Evolutionary conservation across 768 basidiomycete genomes (phyloP).

Genomic region (Pleurotus tuber-regium): DNA sequence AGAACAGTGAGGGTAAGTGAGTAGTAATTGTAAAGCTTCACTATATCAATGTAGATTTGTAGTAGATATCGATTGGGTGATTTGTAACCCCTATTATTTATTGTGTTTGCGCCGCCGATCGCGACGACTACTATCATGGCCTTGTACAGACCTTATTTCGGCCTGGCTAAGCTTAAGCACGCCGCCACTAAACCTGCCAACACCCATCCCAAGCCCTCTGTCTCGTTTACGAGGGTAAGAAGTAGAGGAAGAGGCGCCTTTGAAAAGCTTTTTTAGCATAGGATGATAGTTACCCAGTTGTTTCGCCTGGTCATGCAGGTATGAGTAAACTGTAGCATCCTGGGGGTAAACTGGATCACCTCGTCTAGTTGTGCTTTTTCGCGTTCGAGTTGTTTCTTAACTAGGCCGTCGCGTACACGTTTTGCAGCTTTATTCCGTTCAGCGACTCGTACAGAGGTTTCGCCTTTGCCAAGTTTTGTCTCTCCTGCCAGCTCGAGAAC

Average conservation of each 20-base stretch:
- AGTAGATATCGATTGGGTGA: no score
- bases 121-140: slow-evolving; percentile 22
- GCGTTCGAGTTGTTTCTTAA: slow-evolving; percentile 57
- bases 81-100: no score
- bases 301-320: slow-evolving; percentile 56
- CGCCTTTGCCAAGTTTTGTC: slow-evolving; percentile 74
- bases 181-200: slow-evolving; percentile 74
- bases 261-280: slow-evolving; percentile 65
- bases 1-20: no score
- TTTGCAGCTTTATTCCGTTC: slow-evolving; percentile 74
- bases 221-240: slow-evolving; percentile 45
- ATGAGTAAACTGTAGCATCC: background rate
- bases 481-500: slow-evolving; percentile 68
- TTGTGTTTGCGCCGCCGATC: slow-evolving; percentile 23
- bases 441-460: slow-evolving; percentile 51
- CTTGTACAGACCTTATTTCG: slow-evolving; percentile 48
- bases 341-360: slow-evolving; percentile 36
- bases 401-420: slow-evolving; percentile 67
- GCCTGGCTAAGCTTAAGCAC: slow-evolving; percentile 59
- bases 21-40: no score
- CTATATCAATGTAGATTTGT: no score
- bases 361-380: slow-evolving; percentile 60
- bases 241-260: slow-evolving; percentile 26
- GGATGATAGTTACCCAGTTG: slow-evolving; percentile 85
- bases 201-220: slow-evolving; percentile 73